Evolutionary conservation across 1,284 basidiomycete species (phyloP).

Genomic region (Rhodotorula mucilaginosa): DNA sequence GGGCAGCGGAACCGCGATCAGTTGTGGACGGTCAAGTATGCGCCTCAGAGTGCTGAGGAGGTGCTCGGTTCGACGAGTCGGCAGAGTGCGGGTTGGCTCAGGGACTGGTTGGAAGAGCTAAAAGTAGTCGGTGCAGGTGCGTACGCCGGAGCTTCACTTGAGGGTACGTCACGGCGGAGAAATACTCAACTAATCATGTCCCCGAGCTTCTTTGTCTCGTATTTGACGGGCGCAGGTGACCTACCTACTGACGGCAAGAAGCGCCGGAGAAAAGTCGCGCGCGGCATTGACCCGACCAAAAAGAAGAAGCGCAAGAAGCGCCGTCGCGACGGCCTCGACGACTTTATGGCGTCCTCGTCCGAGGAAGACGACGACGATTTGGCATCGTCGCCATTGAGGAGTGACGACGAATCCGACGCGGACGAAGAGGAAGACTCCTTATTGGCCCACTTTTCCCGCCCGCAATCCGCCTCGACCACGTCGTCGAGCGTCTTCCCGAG

Average conservation of each 20-base stretch:
- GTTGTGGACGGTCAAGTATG: constrained; percentile 72
- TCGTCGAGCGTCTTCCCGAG: constrained; percentile 49
- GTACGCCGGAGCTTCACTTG: not conserved
- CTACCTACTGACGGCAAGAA: not conserved
- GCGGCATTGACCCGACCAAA: constrained; percentile 18
- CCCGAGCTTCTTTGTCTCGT: too few species aligned
- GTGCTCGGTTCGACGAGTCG: constrained; percentile 72
- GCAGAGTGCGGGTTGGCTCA: constrained; percentile 66
- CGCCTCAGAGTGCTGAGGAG: constrained; percentile 67
- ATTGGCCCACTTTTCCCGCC: too few species aligned
- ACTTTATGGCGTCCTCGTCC: constrained; percentile 44
- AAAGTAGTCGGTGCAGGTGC: constrained; percentile 58
- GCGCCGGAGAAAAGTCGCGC: constrained; percentile 28
- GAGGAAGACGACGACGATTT: constrained; percentile 40
- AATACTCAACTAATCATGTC: not conserved
- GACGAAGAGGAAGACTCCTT: constrained; percentile 6
- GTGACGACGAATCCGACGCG: not conserved
- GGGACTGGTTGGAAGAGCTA: constrained; percentile 74
- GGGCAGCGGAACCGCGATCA: not conserved
- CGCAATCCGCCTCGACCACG: too few species aligned
- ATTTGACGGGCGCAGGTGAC: too few species aligned
- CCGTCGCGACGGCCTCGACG: constrained; percentile 46
- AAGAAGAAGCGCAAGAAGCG: constrained; percentile 38
- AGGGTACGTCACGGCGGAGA: not conserved
- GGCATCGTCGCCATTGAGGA: constrained; percentile 8